Evolutionary conservation across 768 basidiomycete species (phyloP).

Genomic region (Tremella mesenterica): DNA sequence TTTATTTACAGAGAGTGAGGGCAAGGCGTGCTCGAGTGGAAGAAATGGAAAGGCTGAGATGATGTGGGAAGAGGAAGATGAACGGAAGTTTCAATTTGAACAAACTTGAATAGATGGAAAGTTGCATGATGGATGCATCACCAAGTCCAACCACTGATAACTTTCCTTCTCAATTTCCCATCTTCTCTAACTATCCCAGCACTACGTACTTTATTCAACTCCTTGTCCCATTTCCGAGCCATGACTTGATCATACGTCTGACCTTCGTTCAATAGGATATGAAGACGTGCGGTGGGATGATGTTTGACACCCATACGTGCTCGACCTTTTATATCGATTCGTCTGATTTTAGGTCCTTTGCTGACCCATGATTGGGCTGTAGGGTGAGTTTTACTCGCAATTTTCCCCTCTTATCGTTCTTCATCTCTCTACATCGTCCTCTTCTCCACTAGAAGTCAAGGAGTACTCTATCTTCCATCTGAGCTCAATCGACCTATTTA

Average conservation of each 20-base stretch:
- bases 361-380: constrained; percentile 89
- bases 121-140: constrained; percentile 1
- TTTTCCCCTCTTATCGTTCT: too few relatives aligned
- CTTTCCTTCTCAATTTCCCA: constrained; percentile 38
- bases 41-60: not conserved
- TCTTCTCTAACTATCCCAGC: constrained; percentile 73
- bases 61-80: not conserved
- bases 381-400: too few relatives aligned
- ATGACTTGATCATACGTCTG: constrained; percentile 62
- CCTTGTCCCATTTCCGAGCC: constrained; percentile 56
- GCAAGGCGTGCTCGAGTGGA: too few relatives aligned
- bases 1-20: too few relatives aligned
- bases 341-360: constrained; percentile 62
- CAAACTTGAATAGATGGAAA: constrained; percentile 2
- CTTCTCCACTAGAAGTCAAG: too few relatives aligned
- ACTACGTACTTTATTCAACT: constrained; percentile 67
- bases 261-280: constrained; percentile 70
- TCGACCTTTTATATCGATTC: constrained; percentile 73
- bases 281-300: constrained; percentile 65
- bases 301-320: constrained; percentile 68
- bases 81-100: not conserved
- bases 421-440: too few relatives aligned
- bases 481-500: too few relatives aligned
- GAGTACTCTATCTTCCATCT: too few relatives aligned
- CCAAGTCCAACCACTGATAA: constrained; percentile 41